These are phyloP conservation scores for Primulina eburnea DNA, from an alignment of 257 asterid genomes.

Conservation along the genomic window DNA sequence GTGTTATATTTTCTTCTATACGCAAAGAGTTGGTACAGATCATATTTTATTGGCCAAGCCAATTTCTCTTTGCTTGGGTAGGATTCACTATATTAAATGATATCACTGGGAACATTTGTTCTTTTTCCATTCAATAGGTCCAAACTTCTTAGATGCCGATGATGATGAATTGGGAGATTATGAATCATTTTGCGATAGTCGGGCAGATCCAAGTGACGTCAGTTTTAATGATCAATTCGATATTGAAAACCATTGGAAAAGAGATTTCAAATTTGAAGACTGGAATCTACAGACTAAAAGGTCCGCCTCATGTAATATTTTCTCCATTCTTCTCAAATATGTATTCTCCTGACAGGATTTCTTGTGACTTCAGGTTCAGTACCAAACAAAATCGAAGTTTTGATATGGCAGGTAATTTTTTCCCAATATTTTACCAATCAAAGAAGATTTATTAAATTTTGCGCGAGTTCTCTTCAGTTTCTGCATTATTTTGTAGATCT, in stretches of 20 bases:
- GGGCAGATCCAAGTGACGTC: slow-evolving; percentile 36
- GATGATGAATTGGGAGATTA: slow-evolving; percentile 38
- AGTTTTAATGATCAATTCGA: slow-evolving; percentile 37
- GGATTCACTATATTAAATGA: slow-evolving; percentile 15
- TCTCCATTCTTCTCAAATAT: slow-evolving; percentile 15
- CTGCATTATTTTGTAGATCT: slow-evolving; percentile 10
- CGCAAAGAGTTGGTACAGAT: background rate
- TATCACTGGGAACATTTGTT: slow-evolving; percentile 8
- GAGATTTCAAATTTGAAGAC: slow-evolving; percentile 36
- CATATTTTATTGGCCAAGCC: slow-evolving; percentile 14
- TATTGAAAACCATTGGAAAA: slow-evolving; percentile 33
- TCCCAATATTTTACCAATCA: slow-evolving; percentile 12
- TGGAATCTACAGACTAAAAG: slow-evolving; percentile 42
- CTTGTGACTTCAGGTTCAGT: slow-evolving; percentile 41
- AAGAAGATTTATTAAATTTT: background rate
- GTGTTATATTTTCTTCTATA: slow-evolving; percentile 7
- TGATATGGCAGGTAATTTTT: slow-evolving; percentile 39
- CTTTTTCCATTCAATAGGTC: slow-evolving; percentile 33
- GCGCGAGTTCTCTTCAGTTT: background rate
- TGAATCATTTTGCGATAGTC: slow-evolving; percentile 31
- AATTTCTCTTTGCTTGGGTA: slow-evolving; percentile 15
- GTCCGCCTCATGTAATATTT: slow-evolving; percentile 29
- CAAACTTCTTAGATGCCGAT: slow-evolving; percentile 33
- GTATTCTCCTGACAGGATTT: slow-evolving; percentile 9
- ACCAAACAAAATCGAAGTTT: slow-evolving; percentile 27